Percentiles rank a stretch among this genome's conserved stretches.
Evolutionary conservation across 495 filamentous ascomycete genomes (phyloP).

Genomic region (Hyphodiscus hymeniophilus): DNA sequence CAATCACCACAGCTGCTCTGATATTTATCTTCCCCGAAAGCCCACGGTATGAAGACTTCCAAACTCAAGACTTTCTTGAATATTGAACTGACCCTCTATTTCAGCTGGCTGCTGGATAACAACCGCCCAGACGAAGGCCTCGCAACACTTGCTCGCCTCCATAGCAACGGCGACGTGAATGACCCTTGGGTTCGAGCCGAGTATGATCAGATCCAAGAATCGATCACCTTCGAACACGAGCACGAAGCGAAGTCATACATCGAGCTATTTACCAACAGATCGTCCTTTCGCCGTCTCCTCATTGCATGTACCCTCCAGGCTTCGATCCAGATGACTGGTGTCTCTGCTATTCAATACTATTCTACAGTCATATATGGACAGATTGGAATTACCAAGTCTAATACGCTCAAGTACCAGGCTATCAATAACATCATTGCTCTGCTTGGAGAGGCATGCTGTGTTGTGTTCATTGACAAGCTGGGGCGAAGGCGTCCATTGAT

Average conservation of each 20-base stretch:
- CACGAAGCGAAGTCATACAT: constrained; percentile 60
- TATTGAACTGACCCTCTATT: constrained; percentile 14
- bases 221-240: constrained; percentile 47
- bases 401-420: constrained; percentile 64
- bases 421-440: constrained; percentile 62
- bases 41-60: constrained; percentile 26
- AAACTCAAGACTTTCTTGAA: too few relatives aligned
- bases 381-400: constrained; percentile 55
- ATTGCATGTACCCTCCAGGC: constrained; percentile 60
- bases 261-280: constrained; percentile 56
- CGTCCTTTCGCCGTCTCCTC: constrained; percentile 61
- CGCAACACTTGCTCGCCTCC: constrained; percentile 47
- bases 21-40: constrained; percentile 53
- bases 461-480: constrained; percentile 56
- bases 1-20: constrained; percentile 20
- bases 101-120: constrained; percentile 52
- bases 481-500: constrained; percentile 61
- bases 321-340: constrained; percentile 65
- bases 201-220: constrained; percentile 58
- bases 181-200: constrained; percentile 58
- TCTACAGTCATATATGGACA: constrained; percentile 56
- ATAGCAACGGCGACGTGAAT: constrained; percentile 46
- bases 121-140: constrained; percentile 43
- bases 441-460: constrained; percentile 55
- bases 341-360: constrained; percentile 68